phyloP scores from a whole-genome alignment of 2,329 filamentous ascomycete species.

The Neurospora sp. region DNA sequence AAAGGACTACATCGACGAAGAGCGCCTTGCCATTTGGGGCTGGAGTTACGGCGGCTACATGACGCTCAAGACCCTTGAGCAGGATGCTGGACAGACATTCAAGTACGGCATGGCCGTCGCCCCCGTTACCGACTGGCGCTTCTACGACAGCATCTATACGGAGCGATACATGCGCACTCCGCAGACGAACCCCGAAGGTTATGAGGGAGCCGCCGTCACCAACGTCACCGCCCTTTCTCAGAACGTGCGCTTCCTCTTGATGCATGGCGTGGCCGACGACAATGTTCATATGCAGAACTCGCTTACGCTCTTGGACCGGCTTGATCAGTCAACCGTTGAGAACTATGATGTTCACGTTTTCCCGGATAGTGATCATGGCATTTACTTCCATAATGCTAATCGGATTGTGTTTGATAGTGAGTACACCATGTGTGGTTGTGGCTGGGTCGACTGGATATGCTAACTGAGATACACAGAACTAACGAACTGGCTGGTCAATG shows the following conservation, averaged over 20 bases:
- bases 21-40: constrained; percentile 88
- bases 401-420: constrained; percentile 85
- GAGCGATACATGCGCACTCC: constrained; percentile 97
- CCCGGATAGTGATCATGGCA: constrained; percentile 90
- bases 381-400: constrained; percentile 91
- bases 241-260: constrained; percentile 82
- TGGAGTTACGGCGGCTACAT: constrained; percentile 97
- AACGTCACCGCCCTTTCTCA: constrained; percentile 64
- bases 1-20: constrained; percentile 73
- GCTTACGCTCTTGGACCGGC: constrained; percentile 72
- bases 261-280: constrained; percentile 95
- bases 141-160: constrained; percentile 90
- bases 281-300: constrained; percentile 98
- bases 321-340: constrained; percentile 71
- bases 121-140: constrained; percentile 96
- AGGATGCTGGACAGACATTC: constrained; percentile 82
- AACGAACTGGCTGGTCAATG: constrained; percentile 87
- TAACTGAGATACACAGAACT: constrained; percentile 44
- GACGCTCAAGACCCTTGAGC: constrained; percentile 88
- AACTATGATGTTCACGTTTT: constrained; percentile 98
- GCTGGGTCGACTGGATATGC: neutral
- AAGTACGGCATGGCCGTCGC: constrained; percentile 97
- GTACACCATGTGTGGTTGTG: constrained; percentile 26
- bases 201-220: constrained; percentile 62
- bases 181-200: constrained; percentile 69